These are phyloP conservation scores for Talaromyces marneffei DNA, from an alignment of 2,329 filamentous ascomycete genomes.

Conservation along the genomic window DNA sequence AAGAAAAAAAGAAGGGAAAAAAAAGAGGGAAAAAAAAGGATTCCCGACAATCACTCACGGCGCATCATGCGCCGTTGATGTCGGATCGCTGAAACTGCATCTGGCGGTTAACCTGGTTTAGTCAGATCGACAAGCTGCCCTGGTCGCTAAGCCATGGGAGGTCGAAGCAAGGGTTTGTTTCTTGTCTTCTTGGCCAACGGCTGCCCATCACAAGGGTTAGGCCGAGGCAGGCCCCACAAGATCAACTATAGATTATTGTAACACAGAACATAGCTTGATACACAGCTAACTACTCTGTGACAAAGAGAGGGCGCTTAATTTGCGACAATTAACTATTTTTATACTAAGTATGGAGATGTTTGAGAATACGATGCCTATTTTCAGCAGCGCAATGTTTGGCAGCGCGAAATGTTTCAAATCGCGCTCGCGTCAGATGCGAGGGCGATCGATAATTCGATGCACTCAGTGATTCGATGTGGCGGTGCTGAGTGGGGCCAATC, in stretches of 20 bases:
- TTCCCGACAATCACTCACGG: not conserved
- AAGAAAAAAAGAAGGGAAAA: too few relatives aligned
- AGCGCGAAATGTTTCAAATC: not conserved
- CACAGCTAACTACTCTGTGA: too few relatives aligned
- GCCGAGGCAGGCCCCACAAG: not conserved
- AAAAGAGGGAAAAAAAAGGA: not conserved
- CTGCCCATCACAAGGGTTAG: not conserved
- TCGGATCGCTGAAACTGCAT: not conserved
- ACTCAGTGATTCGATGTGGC: not conserved
- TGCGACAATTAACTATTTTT: not conserved
- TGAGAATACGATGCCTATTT: not conserved
- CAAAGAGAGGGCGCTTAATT: constrained; percentile 1
- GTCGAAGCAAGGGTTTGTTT: not conserved
- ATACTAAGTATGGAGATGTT: too few relatives aligned
- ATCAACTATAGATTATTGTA: not conserved
- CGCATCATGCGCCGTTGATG: not conserved
- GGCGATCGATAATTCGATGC: not conserved
- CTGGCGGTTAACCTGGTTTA: not conserved
- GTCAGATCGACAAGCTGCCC: not conserved
- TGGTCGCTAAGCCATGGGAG: not conserved
- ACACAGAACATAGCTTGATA: too few relatives aligned
- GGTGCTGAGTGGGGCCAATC: not conserved
- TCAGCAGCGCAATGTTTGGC: not conserved
- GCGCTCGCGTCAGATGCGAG: not conserved
- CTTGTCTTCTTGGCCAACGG: constrained; percentile 2